These are phyloP conservation scores for Vaccinium myrtillus DNA, from an alignment of 148 eudicot species.

Conservation along the genomic window DNA sequence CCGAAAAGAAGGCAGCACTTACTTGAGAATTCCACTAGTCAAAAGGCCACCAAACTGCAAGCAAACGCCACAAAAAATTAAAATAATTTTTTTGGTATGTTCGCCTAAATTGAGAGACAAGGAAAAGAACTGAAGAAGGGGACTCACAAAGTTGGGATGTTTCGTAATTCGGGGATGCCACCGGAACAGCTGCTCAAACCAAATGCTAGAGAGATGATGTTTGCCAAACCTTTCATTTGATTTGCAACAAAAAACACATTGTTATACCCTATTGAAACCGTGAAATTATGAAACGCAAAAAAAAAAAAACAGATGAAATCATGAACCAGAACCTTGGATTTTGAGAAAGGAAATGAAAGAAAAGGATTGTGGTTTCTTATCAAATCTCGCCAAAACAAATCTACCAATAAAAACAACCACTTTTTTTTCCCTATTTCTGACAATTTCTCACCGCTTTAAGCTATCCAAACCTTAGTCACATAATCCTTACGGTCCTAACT, in stretches of 20 bases:
- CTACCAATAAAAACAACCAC: background rate
- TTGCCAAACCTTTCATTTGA: background rate
- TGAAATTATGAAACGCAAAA: background rate
- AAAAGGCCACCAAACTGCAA: slow-evolving; percentile 2
- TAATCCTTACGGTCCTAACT: background rate
- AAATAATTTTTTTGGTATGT: background rate
- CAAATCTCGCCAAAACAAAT: background rate
- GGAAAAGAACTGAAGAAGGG: background rate
- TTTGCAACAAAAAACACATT: background rate
- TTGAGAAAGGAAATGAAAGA: background rate
- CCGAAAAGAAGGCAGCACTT: background rate
- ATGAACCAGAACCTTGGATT: background rate
- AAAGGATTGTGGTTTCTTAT: background rate
- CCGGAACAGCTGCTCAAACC: background rate
- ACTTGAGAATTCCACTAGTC: slow-evolving; percentile 1
- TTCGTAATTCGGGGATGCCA: background rate
- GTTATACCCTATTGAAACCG: too few species aligned
- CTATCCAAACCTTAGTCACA: background rate
- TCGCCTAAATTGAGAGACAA: background rate
- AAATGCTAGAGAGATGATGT: slow-evolving; percentile 6
- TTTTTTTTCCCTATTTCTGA: background rate
- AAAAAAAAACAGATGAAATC: background rate
- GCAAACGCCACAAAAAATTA: background rate
- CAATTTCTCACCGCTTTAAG: background rate
- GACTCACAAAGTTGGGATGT: background rate